A percentile compares a stretch with the other conserved stretches of the same genome.
These are phyloP conservation scores for Pilasporangium apinafurcum DNA, from an alignment of 352 stramenopile genomes.

Conservation along the genomic window DNA sequence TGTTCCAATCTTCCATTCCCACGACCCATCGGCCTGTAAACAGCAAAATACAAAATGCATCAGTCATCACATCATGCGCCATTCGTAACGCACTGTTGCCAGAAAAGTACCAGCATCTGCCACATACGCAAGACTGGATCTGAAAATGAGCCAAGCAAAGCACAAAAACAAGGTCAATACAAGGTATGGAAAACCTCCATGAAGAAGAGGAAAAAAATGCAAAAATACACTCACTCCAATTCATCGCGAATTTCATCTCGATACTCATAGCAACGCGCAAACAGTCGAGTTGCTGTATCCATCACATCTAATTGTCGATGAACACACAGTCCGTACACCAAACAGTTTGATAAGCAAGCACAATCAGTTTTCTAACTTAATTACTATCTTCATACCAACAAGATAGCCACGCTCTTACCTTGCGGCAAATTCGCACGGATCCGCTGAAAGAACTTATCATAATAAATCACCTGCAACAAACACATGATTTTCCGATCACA, in stretches of 20 bases:
- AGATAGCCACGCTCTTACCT: constrained; percentile 16
- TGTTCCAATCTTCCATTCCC: constrained; percentile 81
- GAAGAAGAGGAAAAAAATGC: too few species aligned
- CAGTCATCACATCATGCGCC: not conserved
- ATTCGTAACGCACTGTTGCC: not conserved
- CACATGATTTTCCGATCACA: not conserved
- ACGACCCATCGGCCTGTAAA: constrained; percentile 64
- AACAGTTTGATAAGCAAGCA: not conserved
- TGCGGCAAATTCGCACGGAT: constrained; percentile 48
- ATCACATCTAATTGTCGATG: constrained; percentile 34
- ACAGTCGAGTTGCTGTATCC: constrained; percentile 43
- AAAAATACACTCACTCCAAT: constrained; percentile 44
- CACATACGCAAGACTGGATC: constrained; percentile 64
- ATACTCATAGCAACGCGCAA: constrained; percentile 80
- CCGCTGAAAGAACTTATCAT: constrained; percentile 78
- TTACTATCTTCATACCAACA: too few species aligned
- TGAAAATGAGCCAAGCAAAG: constrained; percentile 10
- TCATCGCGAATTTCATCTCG: constrained; percentile 77
- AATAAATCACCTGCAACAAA: constrained; percentile 67
- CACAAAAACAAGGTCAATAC: not conserved
- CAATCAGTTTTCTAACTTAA: too few species aligned
- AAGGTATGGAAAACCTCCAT: not conserved
- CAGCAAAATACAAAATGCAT: not conserved
- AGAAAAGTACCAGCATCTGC: constrained; percentile 31
- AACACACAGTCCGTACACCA: not conserved